phyloP scores from a whole-genome alignment of 2,329 filamentous ascomycete genomes.

The Davidsoniella eucalypti region DNA sequence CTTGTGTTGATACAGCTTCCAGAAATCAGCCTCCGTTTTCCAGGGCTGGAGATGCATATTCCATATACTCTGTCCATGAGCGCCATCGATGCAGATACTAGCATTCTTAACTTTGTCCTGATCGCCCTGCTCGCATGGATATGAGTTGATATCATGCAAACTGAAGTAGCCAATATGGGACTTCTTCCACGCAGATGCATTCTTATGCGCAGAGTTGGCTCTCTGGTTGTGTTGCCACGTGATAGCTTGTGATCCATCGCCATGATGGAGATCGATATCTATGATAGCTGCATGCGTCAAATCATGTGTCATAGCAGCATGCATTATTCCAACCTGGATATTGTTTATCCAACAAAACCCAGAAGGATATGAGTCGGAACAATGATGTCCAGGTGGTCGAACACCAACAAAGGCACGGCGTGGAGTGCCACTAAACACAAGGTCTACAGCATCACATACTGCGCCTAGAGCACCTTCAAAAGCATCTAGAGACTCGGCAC shows the following conservation, averaged over 20 bases:
- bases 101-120: constrained; percentile 86
- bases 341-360: constrained; percentile 99
- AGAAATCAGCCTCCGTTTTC: constrained; percentile 72
- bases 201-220: constrained; percentile 57
- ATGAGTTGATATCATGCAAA: constrained; percentile 95
- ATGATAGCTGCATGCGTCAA: constrained; percentile 88
- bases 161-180: constrained; percentile 90
- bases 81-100: constrained; percentile 84
- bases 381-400: constrained; percentile 88
- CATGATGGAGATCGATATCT: constrained; percentile 83
- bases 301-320: constrained; percentile 68
- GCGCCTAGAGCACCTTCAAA: constrained; percentile 85
- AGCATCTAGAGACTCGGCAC: constrained; percentile 67
- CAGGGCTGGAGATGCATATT: constrained; percentile 87
- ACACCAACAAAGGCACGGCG: constrained; percentile 81
- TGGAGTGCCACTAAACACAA: constrained; percentile 50
- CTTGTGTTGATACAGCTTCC: constrained; percentile 66
- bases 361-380: constrained; percentile 73
- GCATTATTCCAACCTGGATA: constrained; percentile 89
- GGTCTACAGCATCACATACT: constrained; percentile 82
- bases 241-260: constrained; percentile 89
- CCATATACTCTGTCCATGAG: constrained; percentile 88
- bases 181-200: constrained; percentile 61
- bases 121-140: constrained; percentile 89
- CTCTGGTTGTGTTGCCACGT: constrained; percentile 78